Percentiles rank a stretch among this genome's conserved stretches.
Conservation (phyloP, 179 eudicot genomes). For the Beta lomatogona region DNA sequence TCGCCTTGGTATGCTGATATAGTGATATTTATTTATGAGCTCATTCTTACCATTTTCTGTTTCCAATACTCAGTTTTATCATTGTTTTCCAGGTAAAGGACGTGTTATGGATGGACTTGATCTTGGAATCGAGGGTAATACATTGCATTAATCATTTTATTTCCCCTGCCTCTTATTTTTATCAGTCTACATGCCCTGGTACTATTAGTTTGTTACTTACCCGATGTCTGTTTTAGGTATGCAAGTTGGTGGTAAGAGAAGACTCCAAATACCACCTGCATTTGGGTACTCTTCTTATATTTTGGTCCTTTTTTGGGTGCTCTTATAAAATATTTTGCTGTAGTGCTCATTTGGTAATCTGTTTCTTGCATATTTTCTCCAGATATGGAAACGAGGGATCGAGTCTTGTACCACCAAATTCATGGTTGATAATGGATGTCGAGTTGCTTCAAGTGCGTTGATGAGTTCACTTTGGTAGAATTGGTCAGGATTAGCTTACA, state of each 20-base stretch:
- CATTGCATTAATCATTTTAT: background rate
- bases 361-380: slow-evolving; percentile 13
- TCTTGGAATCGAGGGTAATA: slow-evolving; percentile 77
- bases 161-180: background rate
- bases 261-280: slow-evolving; percentile 71
- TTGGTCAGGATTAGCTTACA: slow-evolving; percentile 1
- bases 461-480: background rate
- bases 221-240: slow-evolving; percentile 49
- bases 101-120: slow-evolving; percentile 72
- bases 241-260: slow-evolving; percentile 79
- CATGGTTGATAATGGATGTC: slow-evolving; percentile 75
- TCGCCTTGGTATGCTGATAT: slow-evolving; percentile 57
- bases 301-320: too few species aligned
- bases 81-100: slow-evolving; percentile 50
- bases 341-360: background rate
- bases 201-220: background rate
- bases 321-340: background rate
- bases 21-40: background rate
- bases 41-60: background rate
- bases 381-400: slow-evolving; percentile 55
- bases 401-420: slow-evolving; percentile 64
- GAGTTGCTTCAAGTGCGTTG: slow-evolving; percentile 48
- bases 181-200: background rate
- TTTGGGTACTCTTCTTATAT: slow-evolving; percentile 42
- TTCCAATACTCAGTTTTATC: background rate